These are phyloP conservation scores for Linnemannia elongata DNA, from an alignment of 192 early-diverging fungal species.

Conservation along the genomic window DNA sequence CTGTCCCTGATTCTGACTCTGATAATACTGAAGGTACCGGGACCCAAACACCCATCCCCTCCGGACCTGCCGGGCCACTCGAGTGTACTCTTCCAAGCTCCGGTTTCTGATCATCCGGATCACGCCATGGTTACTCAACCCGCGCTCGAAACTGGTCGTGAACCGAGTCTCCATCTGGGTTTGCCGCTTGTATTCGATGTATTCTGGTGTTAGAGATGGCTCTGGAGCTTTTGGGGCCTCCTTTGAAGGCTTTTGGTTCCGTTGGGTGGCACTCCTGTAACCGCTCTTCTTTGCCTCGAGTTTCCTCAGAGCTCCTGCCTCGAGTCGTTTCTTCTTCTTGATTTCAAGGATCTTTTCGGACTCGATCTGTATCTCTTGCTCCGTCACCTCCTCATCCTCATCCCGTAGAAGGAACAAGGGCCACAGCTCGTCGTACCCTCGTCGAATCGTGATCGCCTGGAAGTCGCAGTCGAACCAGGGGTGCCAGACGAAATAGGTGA, in stretches of 20 bases:
- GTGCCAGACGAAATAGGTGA: conserved; percentile 38
- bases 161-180: conserved; percentile 1
- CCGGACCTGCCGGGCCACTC: neutral
- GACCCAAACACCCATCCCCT: neutral
- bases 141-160: conserved; percentile 8
- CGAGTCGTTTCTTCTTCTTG: no score
- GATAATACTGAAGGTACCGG: neutral
- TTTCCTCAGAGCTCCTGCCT: no score
- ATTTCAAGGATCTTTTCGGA: no score
- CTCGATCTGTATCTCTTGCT: neutral
- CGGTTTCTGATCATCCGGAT: neutral
- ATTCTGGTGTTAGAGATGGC: neutral
- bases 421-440: conserved; percentile 26
- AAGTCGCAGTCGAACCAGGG: conserved; percentile 35
- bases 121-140: neutral
- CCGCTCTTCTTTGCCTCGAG: neutral
- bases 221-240: neutral
- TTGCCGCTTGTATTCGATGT: neutral
- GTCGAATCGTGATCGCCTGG: conserved; percentile 34
- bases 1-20: neutral
- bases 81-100: neutral
- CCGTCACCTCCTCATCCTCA: conserved; percentile 3
- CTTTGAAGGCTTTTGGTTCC: neutral
- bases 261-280: neutral
- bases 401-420: conserved; percentile 28